Evolutionary conservation across 2,329 filamentous ascomycete species (phyloP).

Genomic region (Tolypocladium album): DNA sequence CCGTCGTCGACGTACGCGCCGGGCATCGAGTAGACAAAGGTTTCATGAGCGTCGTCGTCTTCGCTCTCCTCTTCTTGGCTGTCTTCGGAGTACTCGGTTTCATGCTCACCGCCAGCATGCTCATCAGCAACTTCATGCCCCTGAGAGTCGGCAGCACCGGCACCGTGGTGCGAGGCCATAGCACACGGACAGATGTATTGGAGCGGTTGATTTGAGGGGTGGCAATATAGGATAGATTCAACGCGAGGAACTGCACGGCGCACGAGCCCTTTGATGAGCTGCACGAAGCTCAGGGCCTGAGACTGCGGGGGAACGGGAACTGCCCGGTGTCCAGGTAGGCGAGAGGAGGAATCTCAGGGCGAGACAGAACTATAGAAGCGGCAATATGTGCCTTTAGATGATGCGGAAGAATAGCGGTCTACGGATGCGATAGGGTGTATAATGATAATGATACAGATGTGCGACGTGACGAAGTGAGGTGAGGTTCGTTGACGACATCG

Average conservation of each 20-base stretch:
- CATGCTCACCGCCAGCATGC: neutral
- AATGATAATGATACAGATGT: neutral
- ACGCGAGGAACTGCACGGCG: neutral
- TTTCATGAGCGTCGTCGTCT: neutral
- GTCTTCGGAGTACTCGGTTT: neutral
- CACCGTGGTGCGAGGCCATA: neutral
- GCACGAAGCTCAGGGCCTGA: neutral
- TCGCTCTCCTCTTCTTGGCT: neutral
- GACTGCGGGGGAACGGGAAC: neutral
- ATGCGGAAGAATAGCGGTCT: neutral
- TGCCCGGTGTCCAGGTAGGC: neutral
- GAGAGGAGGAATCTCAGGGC: neutral
- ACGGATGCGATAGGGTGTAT: neutral
- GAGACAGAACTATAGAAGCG: neutral
- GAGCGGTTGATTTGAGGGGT: neutral
- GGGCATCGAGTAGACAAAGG: conserved; percentile 1
- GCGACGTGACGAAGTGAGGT: neutral
- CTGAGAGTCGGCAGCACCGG: neutral
- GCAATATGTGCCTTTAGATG: neutral
- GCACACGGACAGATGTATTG: neutral
- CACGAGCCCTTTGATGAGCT: neutral
- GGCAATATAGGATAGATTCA: neutral
- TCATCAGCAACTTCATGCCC: neutral
- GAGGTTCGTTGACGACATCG: neutral
- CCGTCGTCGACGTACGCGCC: conserved; percentile 6